These are phyloP conservation scores for Tylopilus microsporus DNA, from an alignment of 1,284 basidiomycete genomes.

Conservation along the genomic window DNA sequence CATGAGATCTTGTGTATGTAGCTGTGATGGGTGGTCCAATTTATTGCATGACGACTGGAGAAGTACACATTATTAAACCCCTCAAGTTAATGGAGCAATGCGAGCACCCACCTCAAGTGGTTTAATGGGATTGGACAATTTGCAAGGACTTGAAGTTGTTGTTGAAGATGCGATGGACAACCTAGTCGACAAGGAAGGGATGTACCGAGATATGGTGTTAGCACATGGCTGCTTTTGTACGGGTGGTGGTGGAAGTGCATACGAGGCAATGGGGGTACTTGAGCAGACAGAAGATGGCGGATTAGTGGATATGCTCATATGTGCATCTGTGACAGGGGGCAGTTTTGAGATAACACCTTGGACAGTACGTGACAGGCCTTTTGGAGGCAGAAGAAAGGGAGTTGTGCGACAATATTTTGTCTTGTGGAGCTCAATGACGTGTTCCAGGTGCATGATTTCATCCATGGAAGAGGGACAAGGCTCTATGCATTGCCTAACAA, in stretches of 20 bases:
- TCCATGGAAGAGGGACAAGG: constrained; percentile 50
- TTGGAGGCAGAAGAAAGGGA: constrained; percentile 43
- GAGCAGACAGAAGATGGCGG: background rate
- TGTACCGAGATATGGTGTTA: background rate
- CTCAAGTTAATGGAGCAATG: no score
- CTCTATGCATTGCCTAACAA: constrained; percentile 31
- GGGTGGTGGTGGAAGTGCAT: constrained; percentile 18
- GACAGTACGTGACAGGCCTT: constrained; percentile 7
- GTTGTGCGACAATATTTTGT: constrained; percentile 43
- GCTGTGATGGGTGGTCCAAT: no score
- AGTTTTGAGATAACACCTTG: background rate
- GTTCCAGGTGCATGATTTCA: constrained; percentile 55
- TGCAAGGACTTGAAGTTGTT: constrained; percentile 29
- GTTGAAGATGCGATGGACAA: constrained; percentile 27
- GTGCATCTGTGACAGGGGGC: background rate
- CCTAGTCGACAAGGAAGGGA: constrained; percentile 19
- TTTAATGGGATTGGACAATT: no score
- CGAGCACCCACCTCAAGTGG: no score
- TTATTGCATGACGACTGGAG: no score
- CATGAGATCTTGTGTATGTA: no score
- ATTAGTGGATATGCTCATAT: constrained; percentile 13
- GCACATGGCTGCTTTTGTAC: background rate
- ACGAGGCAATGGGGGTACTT: background rate
- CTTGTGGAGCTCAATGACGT: constrained; percentile 51
- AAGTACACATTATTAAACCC: no score